Conservation (phyloP, 2,329 filamentous ascomycete genomes). For the Epichloe bromicola region DNA sequence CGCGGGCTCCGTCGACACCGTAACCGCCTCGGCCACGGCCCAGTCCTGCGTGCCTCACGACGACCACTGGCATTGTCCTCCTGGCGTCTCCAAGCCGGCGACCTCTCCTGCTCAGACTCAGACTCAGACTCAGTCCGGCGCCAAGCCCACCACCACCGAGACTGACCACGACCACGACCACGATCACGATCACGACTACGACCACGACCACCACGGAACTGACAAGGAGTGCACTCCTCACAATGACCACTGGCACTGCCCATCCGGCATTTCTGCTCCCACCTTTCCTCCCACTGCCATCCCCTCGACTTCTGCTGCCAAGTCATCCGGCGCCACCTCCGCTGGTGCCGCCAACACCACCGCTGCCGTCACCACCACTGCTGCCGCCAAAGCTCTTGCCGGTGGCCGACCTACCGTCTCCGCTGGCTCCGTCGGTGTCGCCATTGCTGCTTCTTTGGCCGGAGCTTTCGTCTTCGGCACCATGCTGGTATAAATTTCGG, state of each 20-base stretch:
- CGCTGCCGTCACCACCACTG: neutral
- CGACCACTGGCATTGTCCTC: constrained; percentile 9
- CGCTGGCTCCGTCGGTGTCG: constrained; percentile 1
- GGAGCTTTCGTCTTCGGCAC: constrained; percentile 7
- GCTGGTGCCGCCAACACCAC: neutral
- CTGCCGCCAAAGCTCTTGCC: neutral
- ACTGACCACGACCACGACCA: neutral
- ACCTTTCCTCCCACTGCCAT: constrained; percentile 1
- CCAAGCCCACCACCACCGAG: neutral
- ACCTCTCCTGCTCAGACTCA: constrained; percentile 4
- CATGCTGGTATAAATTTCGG: constrained; percentile 2
- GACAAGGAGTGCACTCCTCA: constrained; percentile 7
- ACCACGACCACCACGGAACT: constrained; percentile 1
- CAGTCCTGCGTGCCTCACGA: constrained; percentile 5
- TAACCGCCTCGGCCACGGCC: constrained; percentile 1
- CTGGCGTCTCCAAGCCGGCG: constrained; percentile 6
- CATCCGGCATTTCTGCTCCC: constrained; percentile 8
- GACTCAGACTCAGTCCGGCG: constrained; percentile 1
- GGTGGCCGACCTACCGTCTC: constrained; percentile 1
- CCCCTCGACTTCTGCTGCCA: neutral
- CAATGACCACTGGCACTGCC: constrained; percentile 9
- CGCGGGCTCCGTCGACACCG: neutral
- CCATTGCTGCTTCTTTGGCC: constrained; percentile 4
- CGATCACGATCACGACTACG: constrained; percentile 2
- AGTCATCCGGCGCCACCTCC: neutral